Evolutionary conservation across 352 stramenopile genomes (phyloP).

Genomic region (Phytophthora sp.): DNA sequence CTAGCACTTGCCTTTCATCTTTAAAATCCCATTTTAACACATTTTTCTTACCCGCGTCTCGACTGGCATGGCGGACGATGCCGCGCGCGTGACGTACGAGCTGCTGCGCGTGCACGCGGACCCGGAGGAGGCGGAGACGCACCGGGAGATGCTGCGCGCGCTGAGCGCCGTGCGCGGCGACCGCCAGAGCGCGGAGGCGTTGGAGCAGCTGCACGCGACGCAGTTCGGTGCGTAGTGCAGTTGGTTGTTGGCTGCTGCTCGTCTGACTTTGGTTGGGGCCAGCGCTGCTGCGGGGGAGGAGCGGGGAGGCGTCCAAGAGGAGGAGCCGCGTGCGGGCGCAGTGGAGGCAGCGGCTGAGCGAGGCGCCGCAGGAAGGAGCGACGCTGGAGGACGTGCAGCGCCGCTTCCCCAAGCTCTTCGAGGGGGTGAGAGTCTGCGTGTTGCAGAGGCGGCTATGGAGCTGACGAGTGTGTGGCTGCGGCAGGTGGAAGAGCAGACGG

Average conservation of each 20-base stretch:
- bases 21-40: conserved; percentile 13
- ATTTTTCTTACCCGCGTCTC: conserved; percentile 7
- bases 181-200: conserved; percentile 28
- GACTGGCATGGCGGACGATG: conserved; percentile 15
- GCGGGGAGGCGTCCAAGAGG: conserved; percentile 36
- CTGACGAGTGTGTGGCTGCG: neutral
- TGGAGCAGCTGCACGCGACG: conserved; percentile 52
- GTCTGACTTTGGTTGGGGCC: neutral
- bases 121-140: conserved; percentile 20
- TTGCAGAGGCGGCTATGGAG: neutral
- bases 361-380: conserved; percentile 19
- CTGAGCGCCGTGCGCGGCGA: conserved; percentile 36
- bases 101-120: conserved; percentile 39
- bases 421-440: conserved; percentile 25
- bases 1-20: no score
- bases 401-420: conserved; percentile 53
- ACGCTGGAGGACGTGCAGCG: conserved; percentile 46
- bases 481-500: conserved; percentile 18
- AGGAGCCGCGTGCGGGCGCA: conserved; percentile 42
- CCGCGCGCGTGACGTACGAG: conserved; percentile 30
- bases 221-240: conserved; percentile 44
- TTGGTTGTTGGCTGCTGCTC: neutral
- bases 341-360: conserved; percentile 42
- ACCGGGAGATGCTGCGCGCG: conserved; percentile 48
- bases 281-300: conserved; percentile 43